Evolutionary conservation across 352 stramenopile species (phyloP).

Genomic region (Globisporangium perplexum): DNA sequence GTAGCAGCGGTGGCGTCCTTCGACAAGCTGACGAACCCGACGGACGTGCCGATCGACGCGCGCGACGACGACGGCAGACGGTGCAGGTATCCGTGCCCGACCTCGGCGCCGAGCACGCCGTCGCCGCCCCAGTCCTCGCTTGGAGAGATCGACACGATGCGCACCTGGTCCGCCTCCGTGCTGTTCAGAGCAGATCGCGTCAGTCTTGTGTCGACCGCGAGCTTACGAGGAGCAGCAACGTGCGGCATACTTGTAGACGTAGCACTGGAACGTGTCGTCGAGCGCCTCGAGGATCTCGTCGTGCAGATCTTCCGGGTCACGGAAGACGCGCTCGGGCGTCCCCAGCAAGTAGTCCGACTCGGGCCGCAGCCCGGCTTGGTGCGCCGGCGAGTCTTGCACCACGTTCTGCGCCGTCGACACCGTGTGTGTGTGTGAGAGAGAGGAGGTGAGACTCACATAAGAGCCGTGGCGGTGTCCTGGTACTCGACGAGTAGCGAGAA

Average conservation of each 20-base stretch:
- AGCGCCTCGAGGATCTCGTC: slow-evolving; percentile 88
- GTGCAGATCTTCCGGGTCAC: slow-evolving; percentile 81
- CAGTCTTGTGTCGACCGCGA: not conserved
- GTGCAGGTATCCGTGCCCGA: slow-evolving; percentile 96
- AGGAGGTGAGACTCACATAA: too few relatives aligned
- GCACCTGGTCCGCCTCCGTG: slow-evolving; percentile 89
- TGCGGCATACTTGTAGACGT: slow-evolving; percentile 92
- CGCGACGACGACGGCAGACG: slow-evolving; percentile 79
- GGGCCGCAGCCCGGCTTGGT: slow-evolving; percentile 84
- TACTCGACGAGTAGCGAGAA: not conserved
- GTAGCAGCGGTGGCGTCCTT: slow-evolving; percentile 66
- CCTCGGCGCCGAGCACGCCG: slow-evolving; percentile 91
- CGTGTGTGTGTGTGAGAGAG: too few relatives aligned
- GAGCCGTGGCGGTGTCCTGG: not conserved
- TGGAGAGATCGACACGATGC: slow-evolving; percentile 85
- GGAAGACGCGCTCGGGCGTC: slow-evolving; percentile 87
- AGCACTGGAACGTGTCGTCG: slow-evolving; percentile 94
- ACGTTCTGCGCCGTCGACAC: slow-evolving; percentile 67
- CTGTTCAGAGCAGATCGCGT: slow-evolving; percentile 20
- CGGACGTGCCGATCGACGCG: slow-evolving; percentile 49
- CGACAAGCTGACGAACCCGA: slow-evolving; percentile 77
- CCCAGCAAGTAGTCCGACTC: slow-evolving; percentile 94
- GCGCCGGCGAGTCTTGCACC: slow-evolving; percentile 82
- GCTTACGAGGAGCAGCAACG: not conserved
- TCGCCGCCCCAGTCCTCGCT: slow-evolving; percentile 86